Evolutionary conservation across 2,329 filamentous ascomycete species (phyloP).

Genomic region (Graphilbum sp.): DNA sequence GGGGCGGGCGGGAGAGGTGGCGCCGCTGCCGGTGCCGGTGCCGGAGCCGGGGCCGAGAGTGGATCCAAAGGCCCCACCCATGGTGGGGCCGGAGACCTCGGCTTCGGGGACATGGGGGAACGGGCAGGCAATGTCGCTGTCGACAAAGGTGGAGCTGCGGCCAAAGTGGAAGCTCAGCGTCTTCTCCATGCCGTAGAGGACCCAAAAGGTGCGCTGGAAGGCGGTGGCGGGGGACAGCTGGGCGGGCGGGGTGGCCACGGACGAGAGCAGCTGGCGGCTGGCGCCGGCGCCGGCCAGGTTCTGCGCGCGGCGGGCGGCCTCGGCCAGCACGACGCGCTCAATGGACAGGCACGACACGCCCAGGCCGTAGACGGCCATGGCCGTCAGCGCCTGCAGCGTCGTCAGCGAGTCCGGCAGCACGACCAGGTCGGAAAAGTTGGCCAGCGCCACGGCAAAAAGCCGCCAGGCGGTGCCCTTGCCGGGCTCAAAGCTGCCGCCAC

Average conservation of each 20-base stretch:
- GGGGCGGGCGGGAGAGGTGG: slow-evolving; percentile 2
- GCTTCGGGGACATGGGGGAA: slow-evolving; percentile 8
- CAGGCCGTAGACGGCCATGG: slow-evolving; percentile 15
- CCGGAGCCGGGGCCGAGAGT: too few species aligned
- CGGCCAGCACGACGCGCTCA: slow-evolving; percentile 16
- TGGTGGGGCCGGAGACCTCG: too few species aligned
- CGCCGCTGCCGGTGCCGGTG: not conserved
- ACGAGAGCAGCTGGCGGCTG: slow-evolving; percentile 1
- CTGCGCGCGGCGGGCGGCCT: slow-evolving; percentile 16
- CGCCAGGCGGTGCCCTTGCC: slow-evolving; percentile 22
- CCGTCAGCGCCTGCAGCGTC: slow-evolving; percentile 16
- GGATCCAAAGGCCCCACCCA: too few species aligned
- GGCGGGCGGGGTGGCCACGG: not conserved
- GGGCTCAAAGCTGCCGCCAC: slow-evolving; percentile 16
- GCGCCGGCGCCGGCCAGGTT: slow-evolving; percentile 12
- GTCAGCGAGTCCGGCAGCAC: slow-evolving; percentile 15
- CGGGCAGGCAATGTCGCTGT: slow-evolving; percentile 17
- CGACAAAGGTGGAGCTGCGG: slow-evolving; percentile 16
- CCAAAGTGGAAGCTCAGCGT: slow-evolving; percentile 15
- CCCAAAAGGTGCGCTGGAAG: slow-evolving; percentile 16
- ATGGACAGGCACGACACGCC: slow-evolving; percentile 15
- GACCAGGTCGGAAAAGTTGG: slow-evolving; percentile 18
- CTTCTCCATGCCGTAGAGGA: slow-evolving; percentile 14
- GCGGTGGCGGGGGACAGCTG: not conserved
- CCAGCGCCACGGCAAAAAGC: slow-evolving; percentile 20